phyloP scores from a whole-genome alignment of 768 basidiomycete species.

The Russula earlei region DNA sequence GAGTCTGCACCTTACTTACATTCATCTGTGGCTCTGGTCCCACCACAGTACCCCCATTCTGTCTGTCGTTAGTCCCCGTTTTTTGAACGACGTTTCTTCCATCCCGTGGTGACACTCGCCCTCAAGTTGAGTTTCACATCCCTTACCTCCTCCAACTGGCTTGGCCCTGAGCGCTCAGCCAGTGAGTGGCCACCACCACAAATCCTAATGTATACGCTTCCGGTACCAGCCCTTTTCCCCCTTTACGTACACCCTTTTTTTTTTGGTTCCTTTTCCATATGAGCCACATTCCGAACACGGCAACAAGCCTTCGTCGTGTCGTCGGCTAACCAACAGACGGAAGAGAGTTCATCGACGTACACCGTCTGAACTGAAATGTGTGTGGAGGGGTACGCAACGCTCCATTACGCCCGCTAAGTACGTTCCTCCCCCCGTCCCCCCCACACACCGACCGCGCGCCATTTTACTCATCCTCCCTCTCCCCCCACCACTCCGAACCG shows the following conservation, averaged over 20 bases:
- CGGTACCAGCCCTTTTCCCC: background rate
- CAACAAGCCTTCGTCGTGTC: background rate
- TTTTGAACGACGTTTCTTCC: background rate
- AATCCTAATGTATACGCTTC: background rate
- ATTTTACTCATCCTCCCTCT: constrained; percentile 2
- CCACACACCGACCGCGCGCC: constrained; percentile 7
- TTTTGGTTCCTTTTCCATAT: background rate
- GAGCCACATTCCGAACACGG: constrained; percentile 9
- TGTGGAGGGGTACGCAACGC: constrained; percentile 15
- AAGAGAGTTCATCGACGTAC: background rate
- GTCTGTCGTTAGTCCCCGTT: background rate
- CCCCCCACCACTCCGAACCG: background rate
- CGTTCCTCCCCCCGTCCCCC: background rate
- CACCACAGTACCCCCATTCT: no score
- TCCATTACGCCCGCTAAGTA: constrained; percentile 2
- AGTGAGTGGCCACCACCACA: constrained; percentile 1
- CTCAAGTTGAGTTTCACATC: background rate
- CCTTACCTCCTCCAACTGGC: background rate
- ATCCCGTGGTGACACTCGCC: no score
- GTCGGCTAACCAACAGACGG: no score
- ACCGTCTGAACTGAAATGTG: no score
- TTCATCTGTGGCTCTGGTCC: background rate
- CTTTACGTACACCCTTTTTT: constrained; percentile 9
- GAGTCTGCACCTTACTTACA: background rate
- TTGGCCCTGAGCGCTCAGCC: background rate